Conservation (phyloP, 73 alveolate genomes). For the Tetrahymena malaccensis region DNA sequence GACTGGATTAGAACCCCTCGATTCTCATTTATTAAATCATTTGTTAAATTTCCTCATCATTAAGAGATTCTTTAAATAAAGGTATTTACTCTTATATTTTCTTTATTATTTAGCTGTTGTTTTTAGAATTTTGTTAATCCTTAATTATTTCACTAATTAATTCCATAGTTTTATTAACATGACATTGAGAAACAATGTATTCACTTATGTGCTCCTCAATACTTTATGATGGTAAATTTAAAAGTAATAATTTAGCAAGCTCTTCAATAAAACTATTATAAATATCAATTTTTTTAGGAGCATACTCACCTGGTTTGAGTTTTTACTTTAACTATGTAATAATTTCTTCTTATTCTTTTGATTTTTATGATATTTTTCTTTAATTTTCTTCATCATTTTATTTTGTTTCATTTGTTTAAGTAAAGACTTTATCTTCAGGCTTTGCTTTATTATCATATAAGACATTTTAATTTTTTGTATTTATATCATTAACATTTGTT, state of each 20-base stretch:
- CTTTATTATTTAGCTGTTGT: too few relatives aligned
- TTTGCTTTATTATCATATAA: too few relatives aligned
- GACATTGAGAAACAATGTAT: not conserved
- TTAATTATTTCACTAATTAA: not conserved
- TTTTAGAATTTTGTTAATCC: too few relatives aligned
- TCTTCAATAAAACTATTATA: too few relatives aligned
- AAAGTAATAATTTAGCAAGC: not conserved
- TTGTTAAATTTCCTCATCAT: not conserved
- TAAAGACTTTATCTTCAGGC: too few relatives aligned
- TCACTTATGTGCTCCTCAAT: not conserved
- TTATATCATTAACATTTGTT: too few relatives aligned
- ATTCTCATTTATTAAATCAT: not conserved
- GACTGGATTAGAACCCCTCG: not conserved
- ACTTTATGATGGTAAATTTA: too few relatives aligned
- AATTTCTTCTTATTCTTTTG: not conserved
- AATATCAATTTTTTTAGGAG: not conserved
- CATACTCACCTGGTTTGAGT: not conserved
- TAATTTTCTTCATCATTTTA: not conserved
- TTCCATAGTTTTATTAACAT: not conserved
- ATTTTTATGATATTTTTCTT: not conserved
- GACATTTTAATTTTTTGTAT: too few relatives aligned
- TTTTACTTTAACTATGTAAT: too few relatives aligned
- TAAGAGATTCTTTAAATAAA: too few relatives aligned
- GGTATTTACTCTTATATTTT: not conserved
- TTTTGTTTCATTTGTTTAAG: too few relatives aligned